Evolutionary conservation across 306 rosid species (phyloP).

Genomic region (Canavalia ensiformis): DNA sequence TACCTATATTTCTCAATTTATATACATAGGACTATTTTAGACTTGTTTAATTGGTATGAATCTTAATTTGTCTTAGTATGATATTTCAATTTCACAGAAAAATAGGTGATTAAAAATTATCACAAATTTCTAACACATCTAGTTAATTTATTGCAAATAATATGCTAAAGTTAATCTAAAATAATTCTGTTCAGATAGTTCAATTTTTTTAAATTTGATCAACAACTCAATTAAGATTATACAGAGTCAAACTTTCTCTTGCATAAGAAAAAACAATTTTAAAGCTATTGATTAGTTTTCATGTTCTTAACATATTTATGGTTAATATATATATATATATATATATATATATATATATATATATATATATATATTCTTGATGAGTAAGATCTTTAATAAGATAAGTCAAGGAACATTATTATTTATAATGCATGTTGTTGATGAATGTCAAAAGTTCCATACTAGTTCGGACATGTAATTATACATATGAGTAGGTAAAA

Average conservation of each 20-base stretch:
- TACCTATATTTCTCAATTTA: not conserved
- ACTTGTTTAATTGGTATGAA: slow-evolving; percentile 75
- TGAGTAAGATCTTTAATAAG: slow-evolving; percentile 56
- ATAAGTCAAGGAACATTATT: slow-evolving; percentile 16
- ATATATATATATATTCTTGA: slow-evolving; percentile 79
- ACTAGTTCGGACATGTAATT: slow-evolving; percentile 4
- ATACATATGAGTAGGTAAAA: slow-evolving; percentile 1
- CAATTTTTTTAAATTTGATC: slow-evolving; percentile 94
- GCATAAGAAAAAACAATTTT: slow-evolving; percentile 36
- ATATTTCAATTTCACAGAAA: slow-evolving; percentile 18
- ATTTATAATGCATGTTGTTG: slow-evolving; percentile 28
- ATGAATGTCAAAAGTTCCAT: not conserved
- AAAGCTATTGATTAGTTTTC: slow-evolving; percentile 29
- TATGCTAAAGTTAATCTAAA: slow-evolving; percentile 86
- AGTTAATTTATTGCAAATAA: slow-evolving; percentile 65
- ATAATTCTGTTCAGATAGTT: slow-evolving; percentile 97
- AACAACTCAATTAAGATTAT: slow-evolving; percentile 98
- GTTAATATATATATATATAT: slow-evolving; percentile 28
- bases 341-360: not conserved
- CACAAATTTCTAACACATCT: slow-evolving; percentile 23
- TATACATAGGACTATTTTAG: slow-evolving; percentile 62
- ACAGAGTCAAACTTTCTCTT: slow-evolving; percentile 51
- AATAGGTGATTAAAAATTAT: slow-evolving; percentile 6
- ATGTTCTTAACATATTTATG: not conserved
- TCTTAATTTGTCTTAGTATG: slow-evolving; percentile 34